Conservation (phyloP, 202 grass and related monocot species). For the Musa balbisiana region DNA sequence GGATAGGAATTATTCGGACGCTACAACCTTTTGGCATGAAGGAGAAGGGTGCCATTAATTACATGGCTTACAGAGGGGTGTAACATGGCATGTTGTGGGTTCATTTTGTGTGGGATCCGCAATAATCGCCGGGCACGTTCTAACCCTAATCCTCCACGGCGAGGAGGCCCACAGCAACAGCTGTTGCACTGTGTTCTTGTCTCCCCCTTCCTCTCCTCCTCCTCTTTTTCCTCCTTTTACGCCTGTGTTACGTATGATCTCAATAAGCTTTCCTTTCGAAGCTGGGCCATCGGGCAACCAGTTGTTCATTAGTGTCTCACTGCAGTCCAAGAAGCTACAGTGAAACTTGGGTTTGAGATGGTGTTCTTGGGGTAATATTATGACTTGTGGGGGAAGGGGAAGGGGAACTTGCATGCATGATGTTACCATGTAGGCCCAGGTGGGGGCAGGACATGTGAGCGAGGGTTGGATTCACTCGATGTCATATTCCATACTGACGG, state of each 20-base stretch:
- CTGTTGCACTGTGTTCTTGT: conserved; percentile 8
- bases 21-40: not conserved
- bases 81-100: conserved; percentile 6
- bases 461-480: not conserved
- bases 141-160: not conserved
- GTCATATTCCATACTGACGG: not conserved
- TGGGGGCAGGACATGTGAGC: not conserved
- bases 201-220: not conserved
- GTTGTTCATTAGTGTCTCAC: too few species aligned
- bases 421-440: not conserved
- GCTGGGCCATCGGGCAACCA: too few species aligned
- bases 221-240: not conserved
- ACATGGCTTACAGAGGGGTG: not conserved
- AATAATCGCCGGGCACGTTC: conserved; percentile 12
- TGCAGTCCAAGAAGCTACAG: not conserved
- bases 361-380: not conserved
- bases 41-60: not conserved
- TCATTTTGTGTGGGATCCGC: conserved; percentile 18
- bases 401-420: not conserved
- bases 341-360: not conserved
- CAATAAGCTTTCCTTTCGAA: too few species aligned
- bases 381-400: conserved; percentile 1
- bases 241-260: not conserved
- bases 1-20: too few species aligned
- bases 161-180: not conserved